Evolutionary conservation across 495 filamentous ascomycete genomes (phyloP), one percentile per base, ranked within the genome.

Genomic region (Penicillium turbatum): DNA sequence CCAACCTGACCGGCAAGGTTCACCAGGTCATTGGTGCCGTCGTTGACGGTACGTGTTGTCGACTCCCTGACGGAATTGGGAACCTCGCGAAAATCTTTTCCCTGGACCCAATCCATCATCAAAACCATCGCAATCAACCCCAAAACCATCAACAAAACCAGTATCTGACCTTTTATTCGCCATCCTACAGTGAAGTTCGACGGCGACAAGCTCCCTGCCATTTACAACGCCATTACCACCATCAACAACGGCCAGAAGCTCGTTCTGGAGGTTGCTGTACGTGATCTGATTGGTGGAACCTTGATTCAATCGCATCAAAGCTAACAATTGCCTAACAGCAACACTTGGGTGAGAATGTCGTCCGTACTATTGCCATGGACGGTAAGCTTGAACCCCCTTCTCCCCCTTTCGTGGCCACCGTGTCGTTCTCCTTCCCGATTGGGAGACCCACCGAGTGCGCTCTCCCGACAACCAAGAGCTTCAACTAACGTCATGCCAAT

Each of bases 281-380:
- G 91, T 75, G 66, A 41, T 53, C 50, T 61, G 61, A 57, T 59
- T 61, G 52, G 61, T 39, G 39, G 8, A 35, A 52, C 61, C 69
- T 60, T 58, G 53, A 62, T 59, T 55, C 55, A 36, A 27, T 17
- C 52, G 2, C 19, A 27, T 61, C 26, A 45, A 44, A 53, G 59
- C 65, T 70, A 69, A 72, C 57, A 26, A 41, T 29, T 9, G 9
- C 24, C 29, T 42, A 38, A 66, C 69, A 96, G 91, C 93, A 98
- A 96, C 93, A 98, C 84, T 80, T 98, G 77, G 93, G 93, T 80
- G 89, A 98, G 83, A 96, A 88, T 83, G 90, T 96, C 72, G 95
- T 98, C 75, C 87, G 93, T 78, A 92, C 89, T 72, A 98, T 98
- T 95, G 95, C 93, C 78, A 98, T 98, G 93, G 93, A 98, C 78